Percentiles rank a stretch among this genome's conserved stretches.
phyloP scores from a whole-genome alignment of 805 yeast species.

The Lipomyces mesembrius region DNA sequence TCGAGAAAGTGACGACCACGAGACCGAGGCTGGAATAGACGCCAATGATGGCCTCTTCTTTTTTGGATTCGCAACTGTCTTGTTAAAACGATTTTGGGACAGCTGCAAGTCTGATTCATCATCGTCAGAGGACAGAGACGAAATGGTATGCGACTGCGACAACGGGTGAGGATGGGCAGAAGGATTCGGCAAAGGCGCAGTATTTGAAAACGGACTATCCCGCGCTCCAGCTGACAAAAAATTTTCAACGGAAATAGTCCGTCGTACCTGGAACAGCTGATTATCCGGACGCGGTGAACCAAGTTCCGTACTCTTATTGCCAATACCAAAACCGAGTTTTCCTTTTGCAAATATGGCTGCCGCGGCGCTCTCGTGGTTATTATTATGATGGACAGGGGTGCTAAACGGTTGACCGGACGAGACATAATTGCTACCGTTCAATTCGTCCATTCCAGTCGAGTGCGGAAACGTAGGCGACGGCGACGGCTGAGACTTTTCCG shows the following conservation, averaged over 20 bases:
- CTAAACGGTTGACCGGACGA: background rate
- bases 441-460: background rate
- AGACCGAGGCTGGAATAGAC: slow-evolving; percentile 19
- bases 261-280: slow-evolving; percentile 38
- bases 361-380: background rate
- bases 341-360: slow-evolving; percentile 22
- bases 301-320: slow-evolving; percentile 6
- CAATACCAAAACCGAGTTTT: slow-evolving; percentile 7
- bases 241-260: slow-evolving; percentile 39
- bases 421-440: background rate
- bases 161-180: slow-evolving; percentile 39
- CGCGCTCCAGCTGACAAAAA: slow-evolving; percentile 13
- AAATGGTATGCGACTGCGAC: slow-evolving; percentile 35
- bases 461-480: background rate
- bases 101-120: slow-evolving; percentile 19
- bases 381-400: background rate
- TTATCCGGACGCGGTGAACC: slow-evolving; percentile 7
- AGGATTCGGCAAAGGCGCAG: slow-evolving; percentile 34
- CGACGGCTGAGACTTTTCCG: background rate
- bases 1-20: slow-evolving; percentile 26
- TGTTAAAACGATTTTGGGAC: slow-evolving; percentile 5
- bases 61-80: slow-evolving; percentile 8
- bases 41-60: slow-evolving; percentile 33
- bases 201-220: slow-evolving; percentile 35
- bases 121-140: slow-evolving; percentile 27